Conservation (phyloP, 257 asterid species). For the Ehretia macrophylla region DNA sequence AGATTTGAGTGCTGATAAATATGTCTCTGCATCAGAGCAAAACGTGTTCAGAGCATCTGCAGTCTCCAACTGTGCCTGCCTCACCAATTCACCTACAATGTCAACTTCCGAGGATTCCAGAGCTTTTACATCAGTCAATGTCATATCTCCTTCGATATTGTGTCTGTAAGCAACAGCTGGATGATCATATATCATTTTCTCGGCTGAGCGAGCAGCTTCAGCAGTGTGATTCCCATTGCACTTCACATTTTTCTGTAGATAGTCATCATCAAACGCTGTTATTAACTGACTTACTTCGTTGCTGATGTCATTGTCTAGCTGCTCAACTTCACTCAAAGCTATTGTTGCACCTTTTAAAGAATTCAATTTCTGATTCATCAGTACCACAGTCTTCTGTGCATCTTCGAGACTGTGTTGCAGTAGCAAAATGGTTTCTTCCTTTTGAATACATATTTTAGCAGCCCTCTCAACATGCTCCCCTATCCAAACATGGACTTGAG, state of each 20-base stretch:
- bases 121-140: conserved; percentile 11
- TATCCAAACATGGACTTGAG: conserved; percentile 59
- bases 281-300: conserved; percentile 27
- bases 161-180: conserved; percentile 13
- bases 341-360: conserved; percentile 69
- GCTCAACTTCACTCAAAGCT: conserved; percentile 60
- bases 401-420: conserved; percentile 72
- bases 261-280: conserved; percentile 19
- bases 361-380: conserved; percentile 60
- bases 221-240: conserved; percentile 21
- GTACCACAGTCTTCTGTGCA: conserved; percentile 56
- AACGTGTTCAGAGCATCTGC: conserved; percentile 21
- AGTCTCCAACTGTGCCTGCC: conserved; percentile 24
- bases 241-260: conserved; percentile 12
- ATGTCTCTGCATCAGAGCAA: conserved; percentile 27
- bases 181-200: conserved; percentile 18
- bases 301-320: conserved; percentile 29
- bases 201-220: conserved; percentile 15
- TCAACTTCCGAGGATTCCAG: conserved; percentile 20
- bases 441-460: conserved; percentile 60
- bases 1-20: conserved; percentile 24
- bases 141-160: conserved; percentile 16
- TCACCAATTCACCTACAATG: conserved; percentile 25
- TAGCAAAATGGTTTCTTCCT: conserved; percentile 60
- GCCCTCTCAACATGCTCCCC: conserved; percentile 70